Percentiles rank a stretch among this genome's conserved stretches.
phyloP scores from a whole-genome alignment of 2,329 filamentous ascomycete species.

The Colletotrichum tropicale region DNA sequence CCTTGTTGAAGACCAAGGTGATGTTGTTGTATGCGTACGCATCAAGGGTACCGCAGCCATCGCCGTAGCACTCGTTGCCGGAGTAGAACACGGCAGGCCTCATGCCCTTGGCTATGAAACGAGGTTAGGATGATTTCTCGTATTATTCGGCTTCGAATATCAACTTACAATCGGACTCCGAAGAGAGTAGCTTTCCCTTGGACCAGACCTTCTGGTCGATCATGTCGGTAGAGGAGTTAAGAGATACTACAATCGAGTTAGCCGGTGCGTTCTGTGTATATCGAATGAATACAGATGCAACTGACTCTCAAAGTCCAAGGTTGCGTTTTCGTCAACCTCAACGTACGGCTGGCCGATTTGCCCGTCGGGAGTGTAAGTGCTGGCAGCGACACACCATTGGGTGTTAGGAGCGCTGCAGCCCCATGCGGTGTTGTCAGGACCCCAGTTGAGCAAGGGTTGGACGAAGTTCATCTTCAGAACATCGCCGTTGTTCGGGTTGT shows the following conservation, averaged over 20 bases:
- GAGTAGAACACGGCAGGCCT: constrained; percentile 4
- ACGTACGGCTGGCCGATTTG: constrained; percentile 5
- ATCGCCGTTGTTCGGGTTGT: background rate
- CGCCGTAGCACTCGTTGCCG: constrained; percentile 7
- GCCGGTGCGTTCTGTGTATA: background rate
- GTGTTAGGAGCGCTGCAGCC: constrained; percentile 8
- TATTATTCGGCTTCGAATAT: background rate
- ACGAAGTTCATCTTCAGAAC: constrained; percentile 7
- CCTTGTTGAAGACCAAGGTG: constrained; percentile 5
- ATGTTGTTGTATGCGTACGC: constrained; percentile 6
- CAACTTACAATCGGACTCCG: background rate
- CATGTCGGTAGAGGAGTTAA: background rate
- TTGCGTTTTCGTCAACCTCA: background rate
- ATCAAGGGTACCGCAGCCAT: background rate
- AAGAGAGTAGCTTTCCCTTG: background rate
- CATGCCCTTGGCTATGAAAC: background rate
- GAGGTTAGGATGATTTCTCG: background rate
- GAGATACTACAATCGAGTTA: background rate
- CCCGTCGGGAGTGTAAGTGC: background rate
- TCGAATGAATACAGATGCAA: no score
- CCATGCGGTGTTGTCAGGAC: background rate
- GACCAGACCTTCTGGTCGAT: constrained; percentile 4
- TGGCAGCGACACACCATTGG: constrained; percentile 2
- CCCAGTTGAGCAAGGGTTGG: constrained; percentile 6
- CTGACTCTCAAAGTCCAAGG: constrained; percentile 1